Evolutionary conservation across 2,329 filamentous ascomycete species (phyloP).

Genomic region (Diaporthe ampelina): DNA sequence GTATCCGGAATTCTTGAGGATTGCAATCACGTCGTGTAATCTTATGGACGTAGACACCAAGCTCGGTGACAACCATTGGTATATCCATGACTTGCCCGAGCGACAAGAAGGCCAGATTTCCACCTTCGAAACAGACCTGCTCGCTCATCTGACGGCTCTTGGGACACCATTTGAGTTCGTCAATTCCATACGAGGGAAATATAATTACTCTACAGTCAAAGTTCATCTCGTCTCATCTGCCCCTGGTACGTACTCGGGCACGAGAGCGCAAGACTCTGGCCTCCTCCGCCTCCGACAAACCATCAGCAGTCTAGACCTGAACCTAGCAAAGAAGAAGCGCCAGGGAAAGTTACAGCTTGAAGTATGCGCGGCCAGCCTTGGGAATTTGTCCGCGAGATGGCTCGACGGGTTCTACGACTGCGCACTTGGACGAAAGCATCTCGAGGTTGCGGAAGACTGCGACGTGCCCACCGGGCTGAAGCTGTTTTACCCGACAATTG

Average conservation of each 20-base stretch:
- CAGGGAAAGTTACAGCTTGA: slow-evolving; percentile 43
- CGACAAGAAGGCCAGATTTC: neutral
- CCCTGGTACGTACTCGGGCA: slow-evolving; percentile 42
- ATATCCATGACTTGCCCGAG: slow-evolving; percentile 46
- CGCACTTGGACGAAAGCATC: slow-evolving; percentile 40
- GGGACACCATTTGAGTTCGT: slow-evolving; percentile 43
- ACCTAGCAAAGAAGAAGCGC: slow-evolving; percentile 37
- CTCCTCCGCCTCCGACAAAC: slow-evolving; percentile 44
- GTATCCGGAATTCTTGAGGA: slow-evolving; percentile 45
- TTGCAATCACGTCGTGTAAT: slow-evolving; percentile 48
- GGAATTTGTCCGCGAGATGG: slow-evolving; percentile 45
- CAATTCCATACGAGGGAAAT: slow-evolving; percentile 43
- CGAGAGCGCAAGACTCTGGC: slow-evolving; percentile 44
- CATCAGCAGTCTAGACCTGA: slow-evolving; percentile 40
- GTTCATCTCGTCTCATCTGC: slow-evolving; percentile 46
- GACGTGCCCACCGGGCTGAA: slow-evolving; percentile 41
- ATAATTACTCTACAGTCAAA: slow-evolving; percentile 45
- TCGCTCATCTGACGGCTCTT: slow-evolving; percentile 44
- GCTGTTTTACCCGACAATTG: slow-evolving; percentile 45
- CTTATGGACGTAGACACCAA: slow-evolving; percentile 47
- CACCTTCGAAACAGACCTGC: slow-evolving; percentile 43
- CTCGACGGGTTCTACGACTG: slow-evolving; percentile 46
- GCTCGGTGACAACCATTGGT: slow-evolving; percentile 47
- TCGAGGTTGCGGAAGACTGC: slow-evolving; percentile 36
- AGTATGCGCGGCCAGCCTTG: slow-evolving; percentile 45